Base-by-base conservation (phyloP, 306 rosid genomes). In the Prunus salicina region DNA sequence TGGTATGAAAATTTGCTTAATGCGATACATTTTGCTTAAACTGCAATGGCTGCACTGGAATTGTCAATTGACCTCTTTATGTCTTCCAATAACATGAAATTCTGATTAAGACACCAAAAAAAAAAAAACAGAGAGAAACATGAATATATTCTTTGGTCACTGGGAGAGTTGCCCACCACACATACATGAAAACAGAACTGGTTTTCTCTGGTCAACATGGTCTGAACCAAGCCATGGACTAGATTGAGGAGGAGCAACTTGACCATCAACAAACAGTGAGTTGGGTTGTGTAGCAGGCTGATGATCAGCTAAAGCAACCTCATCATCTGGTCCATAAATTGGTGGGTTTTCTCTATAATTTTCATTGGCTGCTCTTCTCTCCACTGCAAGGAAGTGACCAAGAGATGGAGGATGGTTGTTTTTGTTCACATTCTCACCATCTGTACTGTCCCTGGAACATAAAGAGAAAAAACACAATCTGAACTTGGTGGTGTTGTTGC, bases 331-430 rank as follows among this genome's bases (percentile, higher is more conserved):
- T 55, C 84, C 91, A 65, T 78, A 80, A 51, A 63, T 64, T 11
- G 46, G 27, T n/a, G 76, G 80, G 79, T 69, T 61, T 22, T 25
- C 47, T 46, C 65, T 43, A 28, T 12, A 28, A 13, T 69, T 71
- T 28, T 79, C 89, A 67, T 65, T 81, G 3, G 88, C 79, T 38
- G 88, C 84, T 76, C 81, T 79, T 83, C 91, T 79, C 71, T 88
- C 91, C 49, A 77, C 91, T 6, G 80, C 88, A 65, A 88, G 81
- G 77, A 88, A 88, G 6, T 88, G 88, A 27, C 86, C 88, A 49
- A 88, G 86, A 32, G 91, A 85, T 28, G 81, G 77, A 66, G 80
- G 75, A 12, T 41, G 65, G 16, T 62, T 19, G 18, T 7, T 71
- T 8, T 50, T 49, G 22, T 45, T n/a, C n/a, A 69, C 67, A 38